These are phyloP conservation scores for Oryza meyeriana DNA, from an alignment of 176 grass and related monocot species.

Conservation along the genomic window DNA sequence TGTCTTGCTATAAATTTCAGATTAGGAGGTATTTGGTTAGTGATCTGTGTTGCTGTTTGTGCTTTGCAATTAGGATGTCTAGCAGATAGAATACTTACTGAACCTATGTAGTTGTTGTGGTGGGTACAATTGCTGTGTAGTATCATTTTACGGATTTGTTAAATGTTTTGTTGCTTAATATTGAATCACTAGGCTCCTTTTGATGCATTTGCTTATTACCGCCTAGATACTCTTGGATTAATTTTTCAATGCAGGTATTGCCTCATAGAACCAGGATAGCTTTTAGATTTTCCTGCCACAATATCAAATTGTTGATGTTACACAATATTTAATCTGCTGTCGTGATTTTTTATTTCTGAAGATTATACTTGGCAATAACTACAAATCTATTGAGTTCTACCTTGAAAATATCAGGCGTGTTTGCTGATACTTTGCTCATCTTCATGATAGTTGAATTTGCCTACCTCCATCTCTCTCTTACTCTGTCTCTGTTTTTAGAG, in stretches of 20 bases:
- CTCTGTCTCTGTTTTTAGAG: background rate
- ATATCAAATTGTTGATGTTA: background rate
- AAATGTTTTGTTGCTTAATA: background rate
- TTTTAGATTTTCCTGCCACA: background rate
- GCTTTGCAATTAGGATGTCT: background rate
- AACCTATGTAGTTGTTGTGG: background rate
- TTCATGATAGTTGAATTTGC: background rate
- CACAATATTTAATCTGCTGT: background rate
- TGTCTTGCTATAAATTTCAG: background rate
- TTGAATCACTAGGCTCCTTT: background rate
- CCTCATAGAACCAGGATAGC: background rate
- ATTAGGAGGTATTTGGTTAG: background rate
- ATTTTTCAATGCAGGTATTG: background rate
- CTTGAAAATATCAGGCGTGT: background rate
- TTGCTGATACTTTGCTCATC: background rate
- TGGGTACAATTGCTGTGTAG: background rate
- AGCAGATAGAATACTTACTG: background rate
- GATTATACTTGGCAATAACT: background rate
- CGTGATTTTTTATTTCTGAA: background rate
- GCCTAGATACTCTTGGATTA: background rate
- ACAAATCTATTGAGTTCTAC: background rate
- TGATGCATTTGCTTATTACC: background rate
- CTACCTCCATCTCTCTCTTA: background rate
- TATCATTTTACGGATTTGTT: background rate
- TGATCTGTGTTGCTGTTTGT: background rate